A percentile compares a stretch with the other conserved stretches of the same genome.
Conservation (phyloP, 345 rosid species). For the Limnanthes douglasii region DNA sequence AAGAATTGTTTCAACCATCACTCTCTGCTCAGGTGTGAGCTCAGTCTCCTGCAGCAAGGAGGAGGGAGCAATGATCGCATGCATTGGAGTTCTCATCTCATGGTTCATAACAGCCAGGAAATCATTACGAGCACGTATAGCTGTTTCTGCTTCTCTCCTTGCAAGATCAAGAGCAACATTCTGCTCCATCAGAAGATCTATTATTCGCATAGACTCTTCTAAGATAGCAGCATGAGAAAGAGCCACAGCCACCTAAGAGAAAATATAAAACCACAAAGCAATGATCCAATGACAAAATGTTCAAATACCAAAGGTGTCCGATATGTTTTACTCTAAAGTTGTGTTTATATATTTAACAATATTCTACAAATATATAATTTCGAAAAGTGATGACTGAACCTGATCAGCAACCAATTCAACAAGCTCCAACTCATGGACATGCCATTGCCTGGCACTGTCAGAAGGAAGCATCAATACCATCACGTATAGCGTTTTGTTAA, state of each 20-base stretch:
- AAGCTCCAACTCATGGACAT: slow-evolving; percentile 88
- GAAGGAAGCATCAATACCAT: slow-evolving; percentile 99
- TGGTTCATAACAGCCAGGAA: slow-evolving; percentile 99
- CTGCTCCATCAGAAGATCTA: slow-evolving; percentile 93
- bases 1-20: slow-evolving; percentile 93
- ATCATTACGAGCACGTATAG: slow-evolving; percentile 89
- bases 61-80: slow-evolving; percentile 89
- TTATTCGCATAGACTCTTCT: slow-evolving; percentile 97
- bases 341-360: too few relatives aligned
- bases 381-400: too few relatives aligned
- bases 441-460: slow-evolving; percentile 99
- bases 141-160: slow-evolving; percentile 92
- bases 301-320: too few relatives aligned
- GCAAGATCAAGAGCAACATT: slow-evolving; percentile 91
- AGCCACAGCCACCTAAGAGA: slow-evolving; percentile 84
- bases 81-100: slow-evolving; percentile 99
- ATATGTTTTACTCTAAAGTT: too few relatives aligned
- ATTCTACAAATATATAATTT: too few relatives aligned
- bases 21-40: slow-evolving; percentile 82
- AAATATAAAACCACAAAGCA: slow-evolving; percentile 5
- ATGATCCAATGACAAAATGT: too few relatives aligned
- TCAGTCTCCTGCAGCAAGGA: slow-evolving; percentile 93
- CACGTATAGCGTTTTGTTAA: slow-evolving; percentile 86
- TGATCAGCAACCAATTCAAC: slow-evolving; percentile 99
- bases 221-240: slow-evolving; percentile 96